Evolutionary conservation across 441 rosid genomes (phyloP), one percentile per base, ranked within the genome.

Genomic region (Pelargonium hybrid): DNA sequence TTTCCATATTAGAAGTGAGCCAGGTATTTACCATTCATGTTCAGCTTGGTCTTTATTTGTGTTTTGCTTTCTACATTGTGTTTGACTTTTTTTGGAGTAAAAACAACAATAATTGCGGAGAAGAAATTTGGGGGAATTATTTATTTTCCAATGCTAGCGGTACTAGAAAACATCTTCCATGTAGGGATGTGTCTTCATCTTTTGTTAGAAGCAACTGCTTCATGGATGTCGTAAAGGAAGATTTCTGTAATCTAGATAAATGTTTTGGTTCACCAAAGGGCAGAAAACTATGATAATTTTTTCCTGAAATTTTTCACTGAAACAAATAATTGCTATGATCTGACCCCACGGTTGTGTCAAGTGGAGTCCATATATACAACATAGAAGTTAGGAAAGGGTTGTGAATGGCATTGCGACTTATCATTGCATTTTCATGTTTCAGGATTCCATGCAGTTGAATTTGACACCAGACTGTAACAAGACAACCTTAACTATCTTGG

Each of bases 1-100:
- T 93, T 81, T 87, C 96, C 64, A 79, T 93, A 69, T 37, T 82
- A 80, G 91, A 85, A 73, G 81, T 82, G 86, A 83, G 76, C 69
- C 56, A 76, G 79, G 79, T 76, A 56, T 62, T 18, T 10, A 34
- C 13, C 13, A 15, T 10, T 34, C 43, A 66, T 15, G 2, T 25
- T 21, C 21, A 31, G 21, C 26, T 41, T 21, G n/a, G 13, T 29
- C 21, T 50, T 52, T 43, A 13, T 18, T 21, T 34, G 26, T 67
- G 15, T 50, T 41, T 37, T 71, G 13, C 37, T 11, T 43, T 8
- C 6, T 34, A 56, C 31, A 17, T 7, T 9, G 25, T 21, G 2
- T 47, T 47, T 13, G 52, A 47, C 52, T 1, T 1, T 62, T 26
- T 23, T 11, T 62, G 7, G n/a, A 8, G 66, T 2, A 15, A 62